These are phyloP conservation scores for Diaporthe citri DNA, from an alignment of 2,329 filamentous ascomycete genomes.

Conservation along the genomic window DNA sequence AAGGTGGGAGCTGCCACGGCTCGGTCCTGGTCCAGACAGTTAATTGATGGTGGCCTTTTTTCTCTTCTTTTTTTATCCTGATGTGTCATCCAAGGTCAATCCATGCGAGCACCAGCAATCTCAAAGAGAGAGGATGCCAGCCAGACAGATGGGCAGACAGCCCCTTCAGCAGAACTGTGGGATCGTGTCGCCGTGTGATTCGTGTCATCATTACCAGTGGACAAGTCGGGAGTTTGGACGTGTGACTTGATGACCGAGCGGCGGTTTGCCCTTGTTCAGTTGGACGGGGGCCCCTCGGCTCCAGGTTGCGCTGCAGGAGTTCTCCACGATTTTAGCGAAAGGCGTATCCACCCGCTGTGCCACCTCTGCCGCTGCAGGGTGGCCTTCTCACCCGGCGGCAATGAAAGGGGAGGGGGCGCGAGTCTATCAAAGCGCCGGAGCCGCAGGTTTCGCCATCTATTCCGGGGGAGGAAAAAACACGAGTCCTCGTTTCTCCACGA, in stretches of 20 bases:
- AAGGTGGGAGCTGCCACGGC: background rate
- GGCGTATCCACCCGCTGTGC: slow-evolving; percentile 16
- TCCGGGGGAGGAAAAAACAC: background rate
- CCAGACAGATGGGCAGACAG: background rate
- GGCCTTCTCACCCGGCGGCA: background rate
- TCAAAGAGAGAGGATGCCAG: background rate
- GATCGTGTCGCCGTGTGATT: slow-evolving; percentile 36
- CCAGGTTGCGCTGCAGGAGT: slow-evolving; percentile 34
- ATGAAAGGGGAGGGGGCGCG: slow-evolving; percentile 14
- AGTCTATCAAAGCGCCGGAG: slow-evolving; percentile 35
- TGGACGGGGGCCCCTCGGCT: slow-evolving; percentile 21
- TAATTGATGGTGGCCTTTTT: background rate
- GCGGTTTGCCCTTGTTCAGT: slow-evolving; percentile 18
- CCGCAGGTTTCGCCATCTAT: slow-evolving; percentile 10
- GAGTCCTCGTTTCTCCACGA: background rate
- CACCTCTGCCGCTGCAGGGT: slow-evolving; percentile 14
- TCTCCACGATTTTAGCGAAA: slow-evolving; percentile 33
- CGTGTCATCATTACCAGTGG: slow-evolving; percentile 25
- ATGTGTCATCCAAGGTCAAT: background rate
- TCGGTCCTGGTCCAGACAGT: background rate
- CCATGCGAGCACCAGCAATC: background rate
- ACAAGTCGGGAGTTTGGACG: slow-evolving; percentile 8
- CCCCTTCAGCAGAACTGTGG: background rate
- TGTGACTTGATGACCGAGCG: slow-evolving; percentile 16
- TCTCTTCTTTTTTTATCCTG: background rate